Base-by-base conservation (phyloP, 768 basidiomycete genomes). In the Sistotremastrum niveocremeum region DNA sequence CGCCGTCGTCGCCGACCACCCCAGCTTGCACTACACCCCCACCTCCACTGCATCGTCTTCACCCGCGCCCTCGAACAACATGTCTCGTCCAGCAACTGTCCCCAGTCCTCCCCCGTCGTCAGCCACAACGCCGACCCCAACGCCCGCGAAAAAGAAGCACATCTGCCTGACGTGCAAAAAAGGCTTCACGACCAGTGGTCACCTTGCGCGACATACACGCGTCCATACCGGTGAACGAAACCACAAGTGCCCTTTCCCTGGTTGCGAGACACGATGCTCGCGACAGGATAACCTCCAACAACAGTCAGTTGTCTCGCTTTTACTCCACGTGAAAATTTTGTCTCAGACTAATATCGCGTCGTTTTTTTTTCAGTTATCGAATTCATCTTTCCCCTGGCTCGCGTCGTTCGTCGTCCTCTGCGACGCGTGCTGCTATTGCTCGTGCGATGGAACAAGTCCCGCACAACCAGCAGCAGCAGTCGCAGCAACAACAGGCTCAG, bases 241-340 rank as follows among this genome's bases (percentile, higher is more conserved):
- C 63, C 86, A 91, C 67, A 84, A 79, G 49, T 94, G 89, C 57
- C 89, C 90, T 34, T 93, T 88, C 66, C 89, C 90, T n/a, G 89
- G 88, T 28, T 94, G 89, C 60, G 85, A 90, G 55, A 91, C 88
- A 2, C 73, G 84, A 11, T 93, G 90, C 53, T 88, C 85, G 7
- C 69, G 89, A 34, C 87, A 90, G 61, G 90, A 94, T 55, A 94
- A 94, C 53, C 71, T 94, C 11, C 77, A 74, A 52, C 73, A 74
- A 52, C 73, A 74, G 73, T 74, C 53, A 65, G 72, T 70, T 20
- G 20, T 20, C 2, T 20, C 32, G 28, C 37, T 9, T 34, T 31
- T 20, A 20, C 20, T 20, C 20, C 20, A 20, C 20, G 20, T 20
- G 20, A 20, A 20, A 20, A 20, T 20, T 20, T 20, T 20, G 20